These are phyloP conservation scores for Aspergillus sclerotioniger DNA, from an alignment of 495 filamentous ascomycete species.

Conservation along the genomic window DNA sequence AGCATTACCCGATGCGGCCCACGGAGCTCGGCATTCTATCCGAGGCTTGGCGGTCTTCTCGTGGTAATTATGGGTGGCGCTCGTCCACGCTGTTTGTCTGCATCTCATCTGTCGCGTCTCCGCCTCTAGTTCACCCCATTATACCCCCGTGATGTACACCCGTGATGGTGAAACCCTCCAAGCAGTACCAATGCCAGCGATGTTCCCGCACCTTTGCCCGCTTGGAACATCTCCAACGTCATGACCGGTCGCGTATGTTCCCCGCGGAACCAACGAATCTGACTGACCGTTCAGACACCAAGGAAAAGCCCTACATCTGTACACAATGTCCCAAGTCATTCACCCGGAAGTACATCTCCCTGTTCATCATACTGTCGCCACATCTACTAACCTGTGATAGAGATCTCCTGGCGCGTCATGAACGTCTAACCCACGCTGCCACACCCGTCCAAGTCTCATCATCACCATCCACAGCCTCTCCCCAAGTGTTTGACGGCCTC, in stretches of 20 bases:
- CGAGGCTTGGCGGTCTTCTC: not conserved
- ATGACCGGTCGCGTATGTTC: conserved; percentile 43
- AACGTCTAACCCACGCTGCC: conserved; percentile 33
- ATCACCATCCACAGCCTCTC: conserved; percentile 22
- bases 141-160: too few relatives aligned
- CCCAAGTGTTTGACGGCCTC: conserved; percentile 28
- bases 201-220: conserved; percentile 39
- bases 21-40: not conserved
- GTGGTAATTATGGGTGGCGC: not conserved
- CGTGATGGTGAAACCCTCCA: conserved; percentile 22
- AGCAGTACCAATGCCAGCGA: conserved; percentile 38
- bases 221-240: conserved; percentile 43
- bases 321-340: conserved; percentile 40
- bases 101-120: not conserved
- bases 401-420: conserved; percentile 39
- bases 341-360: conserved; percentile 36
- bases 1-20: not conserved
- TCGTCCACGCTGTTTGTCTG: not conserved
- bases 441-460: conserved; percentile 18
- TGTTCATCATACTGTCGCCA: not conserved
- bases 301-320: conserved; percentile 43
- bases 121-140: not conserved
- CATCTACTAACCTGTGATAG: too few relatives aligned
- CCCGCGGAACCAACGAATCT: conserved; percentile 3
- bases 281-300: conserved; percentile 31